These are phyloP conservation scores for Trichoderma atroviride DNA, from an alignment of 2,329 filamentous ascomycete species.

Conservation along the genomic window DNA sequence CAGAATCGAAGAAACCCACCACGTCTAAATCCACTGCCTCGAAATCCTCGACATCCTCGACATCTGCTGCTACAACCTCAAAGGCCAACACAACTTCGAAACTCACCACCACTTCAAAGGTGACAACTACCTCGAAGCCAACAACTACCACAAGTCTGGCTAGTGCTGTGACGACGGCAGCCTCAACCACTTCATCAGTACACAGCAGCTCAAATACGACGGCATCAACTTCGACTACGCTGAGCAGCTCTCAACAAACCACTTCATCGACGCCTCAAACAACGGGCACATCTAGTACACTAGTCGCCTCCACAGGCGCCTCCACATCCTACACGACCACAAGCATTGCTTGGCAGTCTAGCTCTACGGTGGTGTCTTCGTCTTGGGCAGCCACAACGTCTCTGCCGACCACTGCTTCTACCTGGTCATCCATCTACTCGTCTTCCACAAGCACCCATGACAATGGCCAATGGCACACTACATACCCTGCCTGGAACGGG, in stretches of 20 bases:
- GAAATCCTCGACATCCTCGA: neutral
- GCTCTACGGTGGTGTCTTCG: constrained; percentile 23
- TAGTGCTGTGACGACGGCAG: neutral
- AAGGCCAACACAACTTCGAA: constrained; percentile 14
- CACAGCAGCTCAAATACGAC: constrained; percentile 1
- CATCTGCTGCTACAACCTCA: neutral
- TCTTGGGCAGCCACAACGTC: constrained; percentile 26
- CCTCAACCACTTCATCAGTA: neutral
- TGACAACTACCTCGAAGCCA: neutral
- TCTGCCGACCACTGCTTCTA: constrained; percentile 27
- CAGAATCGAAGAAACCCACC: neutral
- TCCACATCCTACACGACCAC: constrained; percentile 2
- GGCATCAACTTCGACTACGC: neutral
- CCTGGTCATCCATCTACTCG: constrained; percentile 30
- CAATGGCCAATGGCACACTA: constrained; percentile 51
- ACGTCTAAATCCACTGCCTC: constrained; percentile 15
- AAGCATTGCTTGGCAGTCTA: neutral
- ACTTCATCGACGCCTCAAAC: neutral
- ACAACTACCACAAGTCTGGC: neutral
- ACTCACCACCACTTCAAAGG: neutral
- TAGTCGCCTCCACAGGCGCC: neutral
- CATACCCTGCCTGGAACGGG: constrained; percentile 49
- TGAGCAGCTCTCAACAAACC: neutral
- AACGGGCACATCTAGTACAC: neutral
- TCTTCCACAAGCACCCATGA: constrained; percentile 41